Conservation (phyloP, 768 basidiomycete genomes). For the Suillus luteus region DNA sequence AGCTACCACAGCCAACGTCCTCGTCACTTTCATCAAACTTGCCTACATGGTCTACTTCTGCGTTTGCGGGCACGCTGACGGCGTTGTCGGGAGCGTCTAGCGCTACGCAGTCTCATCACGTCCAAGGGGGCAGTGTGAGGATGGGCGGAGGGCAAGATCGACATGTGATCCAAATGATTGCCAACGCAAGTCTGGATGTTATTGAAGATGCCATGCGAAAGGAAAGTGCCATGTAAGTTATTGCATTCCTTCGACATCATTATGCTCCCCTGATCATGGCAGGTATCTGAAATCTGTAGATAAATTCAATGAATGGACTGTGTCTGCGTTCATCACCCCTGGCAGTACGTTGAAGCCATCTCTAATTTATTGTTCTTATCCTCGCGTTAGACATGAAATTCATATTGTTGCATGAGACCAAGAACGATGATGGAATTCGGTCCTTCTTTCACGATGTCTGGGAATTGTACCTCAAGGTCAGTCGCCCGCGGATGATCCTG, state of each 20-base stretch:
- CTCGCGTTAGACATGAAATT: constrained; percentile 83
- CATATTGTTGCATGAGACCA: constrained; percentile 88
- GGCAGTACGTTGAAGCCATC: constrained; percentile 57
- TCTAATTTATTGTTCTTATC: constrained; percentile 21
- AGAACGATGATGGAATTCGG: constrained; percentile 97
- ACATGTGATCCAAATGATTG: constrained; percentile 99
- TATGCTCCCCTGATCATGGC: constrained; percentile 12
- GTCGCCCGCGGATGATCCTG: constrained; percentile 14
- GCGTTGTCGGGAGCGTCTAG: constrained; percentile 85
- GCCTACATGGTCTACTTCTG: constrained; percentile 89
- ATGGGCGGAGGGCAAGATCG: constrained; percentile 84
- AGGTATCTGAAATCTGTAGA: constrained; percentile 97
- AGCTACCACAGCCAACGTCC: constrained; percentile 57
- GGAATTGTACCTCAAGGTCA: constrained; percentile 96
- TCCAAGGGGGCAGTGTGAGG: constrained; percentile 60
- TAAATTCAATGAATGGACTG: constrained; percentile 98
- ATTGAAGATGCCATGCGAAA: constrained; percentile 91
- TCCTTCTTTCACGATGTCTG: constrained; percentile 93
- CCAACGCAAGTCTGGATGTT: constrained; percentile 92
- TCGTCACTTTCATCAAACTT: constrained; percentile 81
- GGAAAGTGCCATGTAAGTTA: constrained; percentile 73
- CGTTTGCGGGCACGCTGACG: constrained; percentile 86
- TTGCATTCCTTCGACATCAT: constrained; percentile 3
- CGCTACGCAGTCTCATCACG: constrained; percentile 61
- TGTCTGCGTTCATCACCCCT: constrained; percentile 94